A percentile compares a stretch with the other conserved stretches of the same genome.
Evolutionary conservation across 2,329 filamentous ascomycete species (phyloP).

Genomic region (Clonostachys byssicola): DNA sequence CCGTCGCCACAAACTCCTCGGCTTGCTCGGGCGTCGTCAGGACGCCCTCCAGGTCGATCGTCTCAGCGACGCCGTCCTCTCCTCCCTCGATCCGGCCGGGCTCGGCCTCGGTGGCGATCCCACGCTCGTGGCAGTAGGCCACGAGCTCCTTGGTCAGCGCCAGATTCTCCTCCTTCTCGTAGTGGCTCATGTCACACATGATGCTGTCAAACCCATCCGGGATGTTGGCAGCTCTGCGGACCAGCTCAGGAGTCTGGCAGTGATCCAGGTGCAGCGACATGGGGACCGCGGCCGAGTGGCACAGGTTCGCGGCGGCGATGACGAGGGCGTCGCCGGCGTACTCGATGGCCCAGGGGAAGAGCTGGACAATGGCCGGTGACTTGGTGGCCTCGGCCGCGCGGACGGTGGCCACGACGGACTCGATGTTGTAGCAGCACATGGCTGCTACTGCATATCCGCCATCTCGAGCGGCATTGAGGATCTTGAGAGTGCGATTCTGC

Average conservation of each 20-base stretch:
- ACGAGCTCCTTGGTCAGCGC: conserved; percentile 58
- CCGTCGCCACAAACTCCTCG: conserved; percentile 65
- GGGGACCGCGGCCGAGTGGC: conserved; percentile 49
- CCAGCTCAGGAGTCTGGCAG: conserved; percentile 56
- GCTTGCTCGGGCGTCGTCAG: conserved; percentile 67
- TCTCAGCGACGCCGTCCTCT: conserved; percentile 67
- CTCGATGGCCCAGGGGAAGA: conserved; percentile 68
- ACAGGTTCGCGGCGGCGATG: conserved; percentile 49
- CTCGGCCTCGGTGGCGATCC: conserved; percentile 66
- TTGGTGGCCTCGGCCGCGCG: conserved; percentile 62
- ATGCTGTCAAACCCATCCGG: conserved; percentile 62
- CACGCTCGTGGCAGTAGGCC: conserved; percentile 54
- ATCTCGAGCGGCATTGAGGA: conserved; percentile 8
- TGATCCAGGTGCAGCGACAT: conserved; percentile 64
- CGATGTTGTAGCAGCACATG: conserved; percentile 62
- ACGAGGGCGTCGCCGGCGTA: conserved; percentile 55
- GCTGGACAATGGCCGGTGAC: conserved; percentile 63
- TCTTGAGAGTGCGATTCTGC: conserved; percentile 4
- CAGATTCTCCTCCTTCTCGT: conserved; percentile 67
- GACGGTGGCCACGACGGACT: conserved; percentile 64
- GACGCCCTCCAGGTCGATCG: conserved; percentile 36
- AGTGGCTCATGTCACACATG: conserved; percentile 75
- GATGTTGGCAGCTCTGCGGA: conserved; percentile 49
- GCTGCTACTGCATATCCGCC: conserved; percentile 45
- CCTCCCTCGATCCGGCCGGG: conserved; percentile 36